Evolutionary conservation across 352 stramenopile genomes (phyloP).

Genomic region (Globisporangium echinulatum): DNA sequence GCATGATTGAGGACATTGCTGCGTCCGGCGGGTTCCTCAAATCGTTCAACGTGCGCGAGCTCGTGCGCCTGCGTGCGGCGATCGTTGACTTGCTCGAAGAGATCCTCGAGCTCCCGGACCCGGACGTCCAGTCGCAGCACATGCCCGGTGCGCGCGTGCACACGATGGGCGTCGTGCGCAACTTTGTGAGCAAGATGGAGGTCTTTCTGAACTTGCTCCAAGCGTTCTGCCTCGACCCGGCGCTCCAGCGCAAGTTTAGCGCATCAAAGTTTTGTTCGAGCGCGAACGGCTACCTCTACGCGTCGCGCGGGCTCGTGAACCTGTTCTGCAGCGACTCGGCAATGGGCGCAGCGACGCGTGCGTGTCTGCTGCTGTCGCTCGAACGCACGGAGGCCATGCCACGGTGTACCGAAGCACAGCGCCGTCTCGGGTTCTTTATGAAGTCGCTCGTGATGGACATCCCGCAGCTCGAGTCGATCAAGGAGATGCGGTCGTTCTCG

Average conservation of each 20-base stretch:
- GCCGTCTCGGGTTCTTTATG: constrained; percentile 82
- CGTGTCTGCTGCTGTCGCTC: constrained; percentile 56
- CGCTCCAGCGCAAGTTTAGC: constrained; percentile 58
- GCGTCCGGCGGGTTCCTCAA: constrained; percentile 65
- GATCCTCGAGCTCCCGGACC: constrained; percentile 76
- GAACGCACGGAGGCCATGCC: constrained; percentile 68
- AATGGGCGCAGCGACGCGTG: constrained; percentile 65
- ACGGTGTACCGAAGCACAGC: constrained; percentile 49
- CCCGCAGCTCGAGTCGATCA: constrained; percentile 68
- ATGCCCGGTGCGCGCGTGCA: constrained; percentile 58
- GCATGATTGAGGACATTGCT: constrained; percentile 66
- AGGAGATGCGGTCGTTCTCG: constrained; percentile 82
- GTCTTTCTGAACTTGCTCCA: constrained; percentile 58
- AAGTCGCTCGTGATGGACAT: constrained; percentile 86
- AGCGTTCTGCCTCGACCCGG: constrained; percentile 59
- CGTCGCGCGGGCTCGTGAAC: constrained; percentile 61
- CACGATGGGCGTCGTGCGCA: constrained; percentile 78
- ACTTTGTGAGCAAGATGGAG: constrained; percentile 88
- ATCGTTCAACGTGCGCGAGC: constrained; percentile 65
- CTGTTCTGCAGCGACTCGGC: constrained; percentile 65
- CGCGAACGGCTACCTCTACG: constrained; percentile 60
- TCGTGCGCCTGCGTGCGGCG: constrained; percentile 50
- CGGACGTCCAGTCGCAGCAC: constrained; percentile 63
- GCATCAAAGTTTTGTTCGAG: constrained; percentile 75
- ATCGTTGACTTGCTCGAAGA: constrained; percentile 74